These are phyloP conservation scores for Quercus berberidifolia DNA, from an alignment of 306 rosid genomes.

Conservation along the genomic window DNA sequence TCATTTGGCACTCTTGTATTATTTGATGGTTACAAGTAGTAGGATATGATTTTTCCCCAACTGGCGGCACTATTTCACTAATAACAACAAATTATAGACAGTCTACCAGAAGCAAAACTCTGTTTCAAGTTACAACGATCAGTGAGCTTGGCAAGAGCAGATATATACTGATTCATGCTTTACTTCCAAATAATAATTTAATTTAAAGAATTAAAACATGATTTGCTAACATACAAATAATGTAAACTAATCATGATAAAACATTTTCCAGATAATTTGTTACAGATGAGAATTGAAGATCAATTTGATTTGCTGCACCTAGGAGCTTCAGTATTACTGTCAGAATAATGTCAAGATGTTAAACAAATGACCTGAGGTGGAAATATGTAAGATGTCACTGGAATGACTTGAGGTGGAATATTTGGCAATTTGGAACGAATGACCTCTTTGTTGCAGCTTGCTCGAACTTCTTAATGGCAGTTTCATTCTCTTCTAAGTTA, in stretches of 20 bases:
- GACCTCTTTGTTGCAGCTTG: slow-evolving; percentile 53
- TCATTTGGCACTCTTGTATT: too few species aligned
- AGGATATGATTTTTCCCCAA: too few species aligned
- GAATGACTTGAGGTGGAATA: slow-evolving; percentile 66
- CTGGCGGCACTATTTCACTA: too few species aligned
- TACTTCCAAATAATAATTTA: background rate
- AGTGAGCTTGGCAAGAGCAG: background rate
- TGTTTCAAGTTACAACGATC: background rate
- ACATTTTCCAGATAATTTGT: background rate
- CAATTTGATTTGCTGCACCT: background rate
- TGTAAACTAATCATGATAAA: background rate
- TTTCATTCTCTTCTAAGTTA: slow-evolving; percentile 63
- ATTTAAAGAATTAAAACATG: background rate
- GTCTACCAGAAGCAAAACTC: background rate
- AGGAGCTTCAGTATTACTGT: background rate
- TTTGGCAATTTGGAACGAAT: slow-evolving; percentile 50
- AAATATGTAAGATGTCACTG: slow-evolving; percentile 25
- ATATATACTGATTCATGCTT: background rate
- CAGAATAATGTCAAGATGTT: background rate
- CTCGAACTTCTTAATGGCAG: slow-evolving; percentile 49
- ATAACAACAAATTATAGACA: background rate
- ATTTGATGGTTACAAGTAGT: too few species aligned
- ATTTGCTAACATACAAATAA: background rate
- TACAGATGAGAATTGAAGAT: background rate
- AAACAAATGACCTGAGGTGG: background rate